Evolutionary conservation across 2,329 filamentous ascomycete genomes (phyloP).

Genomic region (Talaromyces islandicus): DNA sequence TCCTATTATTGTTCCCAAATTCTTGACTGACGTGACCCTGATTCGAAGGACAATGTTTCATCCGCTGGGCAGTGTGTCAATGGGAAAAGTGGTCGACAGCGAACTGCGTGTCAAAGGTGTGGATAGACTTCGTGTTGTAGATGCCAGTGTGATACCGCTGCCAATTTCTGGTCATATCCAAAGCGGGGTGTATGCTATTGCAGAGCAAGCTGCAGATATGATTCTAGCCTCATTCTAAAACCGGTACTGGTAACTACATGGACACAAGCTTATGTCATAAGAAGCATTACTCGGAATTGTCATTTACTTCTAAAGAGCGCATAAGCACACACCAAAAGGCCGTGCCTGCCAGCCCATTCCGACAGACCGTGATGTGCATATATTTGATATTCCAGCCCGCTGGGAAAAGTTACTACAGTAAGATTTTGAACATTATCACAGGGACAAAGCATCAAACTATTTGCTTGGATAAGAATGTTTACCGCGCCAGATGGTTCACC

Average conservation of each 20-base stretch:
- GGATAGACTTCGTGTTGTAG: constrained; percentile 11
- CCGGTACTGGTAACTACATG: background rate
- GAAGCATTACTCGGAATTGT: too few species aligned
- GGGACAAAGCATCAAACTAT: too few species aligned
- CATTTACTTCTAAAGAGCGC: too few species aligned
- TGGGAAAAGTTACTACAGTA: background rate
- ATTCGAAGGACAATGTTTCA: too few species aligned
- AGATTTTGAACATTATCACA: background rate
- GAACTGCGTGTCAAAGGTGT: constrained; percentile 15
- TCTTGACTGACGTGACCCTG: background rate
- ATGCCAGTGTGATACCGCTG: constrained; percentile 2
- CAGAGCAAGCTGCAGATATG: constrained; percentile 3
- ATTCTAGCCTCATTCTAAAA: background rate
- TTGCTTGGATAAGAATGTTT: too few species aligned
- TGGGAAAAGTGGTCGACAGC: constrained; percentile 19
- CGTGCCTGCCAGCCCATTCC: too few species aligned
- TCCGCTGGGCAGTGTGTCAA: background rate
- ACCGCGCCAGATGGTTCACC: too few species aligned
- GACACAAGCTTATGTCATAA: background rate
- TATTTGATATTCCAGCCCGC: too few species aligned
- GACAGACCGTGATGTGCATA: too few species aligned
- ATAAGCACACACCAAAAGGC: too few species aligned
- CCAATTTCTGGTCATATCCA: constrained; percentile 1
- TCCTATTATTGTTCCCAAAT: too few species aligned
- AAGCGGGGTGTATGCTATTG: background rate